Base-by-base conservation (phyloP, 225 moss, liverwort and hornwort species). In the Bryum argenteum region DNA sequence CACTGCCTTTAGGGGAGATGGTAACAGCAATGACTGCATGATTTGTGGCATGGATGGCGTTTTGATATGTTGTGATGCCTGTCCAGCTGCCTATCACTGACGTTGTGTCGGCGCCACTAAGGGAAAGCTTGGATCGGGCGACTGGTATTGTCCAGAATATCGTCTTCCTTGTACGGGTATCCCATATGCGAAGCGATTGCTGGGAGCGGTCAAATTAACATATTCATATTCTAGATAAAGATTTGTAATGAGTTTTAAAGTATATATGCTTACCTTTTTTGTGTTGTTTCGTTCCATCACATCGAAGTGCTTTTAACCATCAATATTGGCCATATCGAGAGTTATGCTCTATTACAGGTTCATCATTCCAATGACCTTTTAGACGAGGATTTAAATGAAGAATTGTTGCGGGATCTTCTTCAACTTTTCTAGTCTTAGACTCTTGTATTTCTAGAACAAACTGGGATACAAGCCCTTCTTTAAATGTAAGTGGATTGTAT, bases 141-240 rank as follows among this genome's bases (percentile, higher is more conserved):
- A 98, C 75, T 98, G 94, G 97, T 94, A 92, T 43, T 98, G 97
- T 75, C 94, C 97, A 38, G 97, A 98, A 82, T 96, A 91, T 70
- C 86, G 90, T 33, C 74, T 88, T 48, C 84, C 84, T 53, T 78
- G 72, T 43, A 85, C 81, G 40, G 94, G 91, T 60, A 82, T 71
- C 48, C 71, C 77, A 41, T 88, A 89, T 54, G 83, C 89, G 5
- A 94, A 89, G 81, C 82, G 91, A 65, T 81, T 98, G 54, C 81
- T 81, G 57, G 97, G 91, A 78, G 92, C 83, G 62, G 76, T 85
- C n/a, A n/a, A n/a, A n/a, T n/a, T n/a, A n/a, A n/a, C n/a, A n/a
- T n/a, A n/a, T n/a, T n/a, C n/a, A n/a, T n/a, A 24, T 22, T 71
- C 8, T 13, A 21, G 47, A 1, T 44, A 44, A 44, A 44, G 10